A percentile compares a stretch with the other conserved stretches of the same genome.
phyloP scores from a whole-genome alignment of 345 rosid species.

The Brassica cretica region DNA sequence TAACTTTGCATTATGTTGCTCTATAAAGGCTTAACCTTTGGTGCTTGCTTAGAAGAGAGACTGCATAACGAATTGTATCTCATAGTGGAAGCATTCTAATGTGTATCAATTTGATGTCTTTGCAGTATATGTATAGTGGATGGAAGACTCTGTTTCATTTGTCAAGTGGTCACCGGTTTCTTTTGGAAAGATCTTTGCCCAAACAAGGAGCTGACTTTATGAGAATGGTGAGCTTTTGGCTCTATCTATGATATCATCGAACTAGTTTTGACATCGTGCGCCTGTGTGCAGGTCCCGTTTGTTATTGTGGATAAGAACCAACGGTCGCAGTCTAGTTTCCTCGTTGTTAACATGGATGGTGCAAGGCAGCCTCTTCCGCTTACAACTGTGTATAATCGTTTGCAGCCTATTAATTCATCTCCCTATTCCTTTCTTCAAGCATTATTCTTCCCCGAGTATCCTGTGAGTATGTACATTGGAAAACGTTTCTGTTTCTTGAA shows the following conservation, averaged over 20 bases:
- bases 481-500: not conserved
- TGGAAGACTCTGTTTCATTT: slow-evolving; percentile 83
- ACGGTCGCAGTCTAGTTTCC: slow-evolving; percentile 48
- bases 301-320: slow-evolving; percentile 60
- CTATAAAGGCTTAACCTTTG: not conserved
- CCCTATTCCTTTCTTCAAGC: slow-evolving; percentile 86
- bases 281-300: slow-evolving; percentile 73
- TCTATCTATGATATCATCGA: not conserved
- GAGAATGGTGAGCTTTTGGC: slow-evolving; percentile 52
- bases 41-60: not conserved
- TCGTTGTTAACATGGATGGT: slow-evolving; percentile 74
- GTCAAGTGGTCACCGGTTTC: slow-evolving; percentile 58
- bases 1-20: not conserved
- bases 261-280: slow-evolving; percentile 2
- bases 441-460: slow-evolving; percentile 48
- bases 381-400: slow-evolving; percentile 54
- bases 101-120: not conserved
- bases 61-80: not conserved
- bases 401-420: slow-evolving; percentile 75
- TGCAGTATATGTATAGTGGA: slow-evolving; percentile 71
- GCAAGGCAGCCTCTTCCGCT: slow-evolving; percentile 78
- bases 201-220: slow-evolving; percentile 59
- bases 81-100: not conserved
- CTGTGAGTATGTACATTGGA: slow-evolving; percentile 28
- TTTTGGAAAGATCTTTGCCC: slow-evolving; percentile 70